These are phyloP conservation scores for Incumbomyces delicatus DNA, from an alignment of 2,329 filamentous ascomycete genomes.

Conservation along the genomic window DNA sequence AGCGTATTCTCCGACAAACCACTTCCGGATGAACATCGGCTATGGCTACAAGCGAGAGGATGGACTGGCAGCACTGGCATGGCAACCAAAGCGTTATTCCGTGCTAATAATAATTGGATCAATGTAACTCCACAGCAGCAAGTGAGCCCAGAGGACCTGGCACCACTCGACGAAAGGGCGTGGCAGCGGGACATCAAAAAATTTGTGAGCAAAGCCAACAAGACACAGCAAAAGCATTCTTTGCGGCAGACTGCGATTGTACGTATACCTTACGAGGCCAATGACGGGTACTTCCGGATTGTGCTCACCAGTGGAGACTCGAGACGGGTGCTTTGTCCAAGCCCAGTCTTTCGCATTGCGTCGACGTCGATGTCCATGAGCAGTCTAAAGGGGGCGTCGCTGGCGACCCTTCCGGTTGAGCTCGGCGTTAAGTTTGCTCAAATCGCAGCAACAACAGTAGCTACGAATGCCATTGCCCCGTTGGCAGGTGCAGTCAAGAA, in stretches of 20 bases:
- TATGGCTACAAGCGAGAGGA: slow-evolving; percentile 61
- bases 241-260: slow-evolving; percentile 55
- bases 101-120: slow-evolving; percentile 52
- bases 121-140: slow-evolving; percentile 54
- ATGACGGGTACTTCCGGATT: slow-evolving; percentile 60
- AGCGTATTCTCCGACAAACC: slow-evolving; percentile 53
- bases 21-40: slow-evolving; percentile 47
- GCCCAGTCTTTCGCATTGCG: slow-evolving; percentile 59
- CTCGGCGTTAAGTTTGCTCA: slow-evolving; percentile 50
- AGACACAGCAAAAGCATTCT: slow-evolving; percentile 40
- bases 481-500: slow-evolving; percentile 26
- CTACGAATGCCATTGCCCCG: slow-evolving; percentile 38
- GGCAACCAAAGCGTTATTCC: slow-evolving; percentile 53
- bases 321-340: slow-evolving; percentile 53
- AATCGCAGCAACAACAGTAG: slow-evolving; percentile 26
- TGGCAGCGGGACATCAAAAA: slow-evolving; percentile 59
- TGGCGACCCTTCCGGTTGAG: slow-evolving; percentile 57
- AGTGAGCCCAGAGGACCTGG: slow-evolving; percentile 40
- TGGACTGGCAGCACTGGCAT: slow-evolving; percentile 61
- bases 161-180: slow-evolving; percentile 50
- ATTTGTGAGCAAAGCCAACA: slow-evolving; percentile 48
- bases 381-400: slow-evolving; percentile 54
- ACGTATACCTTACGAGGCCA: slow-evolving; percentile 52
- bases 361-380: slow-evolving; percentile 54
- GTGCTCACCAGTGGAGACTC: slow-evolving; percentile 47